Conservation (phyloP, 345 rosid species). For the Xanthoceras sorbifolium region DNA sequence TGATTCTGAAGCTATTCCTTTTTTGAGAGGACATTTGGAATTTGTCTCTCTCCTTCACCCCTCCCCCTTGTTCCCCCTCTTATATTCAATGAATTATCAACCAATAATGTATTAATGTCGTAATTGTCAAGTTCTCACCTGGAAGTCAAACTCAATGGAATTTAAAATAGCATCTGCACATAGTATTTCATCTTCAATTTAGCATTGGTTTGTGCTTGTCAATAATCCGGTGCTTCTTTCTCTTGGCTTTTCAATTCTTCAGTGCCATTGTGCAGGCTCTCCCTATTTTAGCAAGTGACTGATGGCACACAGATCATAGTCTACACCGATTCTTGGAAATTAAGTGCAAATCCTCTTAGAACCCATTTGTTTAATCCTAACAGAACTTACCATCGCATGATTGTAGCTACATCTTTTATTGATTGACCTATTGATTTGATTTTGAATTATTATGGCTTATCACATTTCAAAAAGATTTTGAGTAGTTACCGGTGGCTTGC, state of each 20-base stretch:
- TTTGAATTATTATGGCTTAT: background rate
- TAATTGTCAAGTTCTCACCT: background rate
- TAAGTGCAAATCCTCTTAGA: background rate
- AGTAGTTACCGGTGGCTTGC: background rate
- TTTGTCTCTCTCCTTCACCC: background rate
- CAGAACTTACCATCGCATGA: background rate
- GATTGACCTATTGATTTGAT: background rate
- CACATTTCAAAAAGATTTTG: background rate
- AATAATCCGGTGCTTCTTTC: background rate
- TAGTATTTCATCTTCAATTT: too few species aligned
- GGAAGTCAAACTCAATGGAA: background rate
- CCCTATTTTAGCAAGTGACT: background rate
- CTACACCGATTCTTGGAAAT: background rate
- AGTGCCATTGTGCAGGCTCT: background rate
- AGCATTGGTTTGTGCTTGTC: too few species aligned
- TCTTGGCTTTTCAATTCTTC: background rate
- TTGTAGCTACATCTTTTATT: background rate
- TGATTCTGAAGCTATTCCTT: background rate
- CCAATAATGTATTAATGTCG: too few species aligned
- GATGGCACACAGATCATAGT: background rate
- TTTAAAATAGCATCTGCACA: too few species aligned
- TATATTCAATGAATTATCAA: too few species aligned
- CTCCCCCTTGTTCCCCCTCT: too few species aligned
- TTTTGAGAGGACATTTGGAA: background rate
- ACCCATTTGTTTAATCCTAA: background rate